Percentiles rank a stretch among this genome's conserved stretches.
These are phyloP conservation scores for Chaetothyriales sp. DNA, from an alignment of 2,329 filamentous ascomycete genomes.

Conservation along the genomic window DNA sequence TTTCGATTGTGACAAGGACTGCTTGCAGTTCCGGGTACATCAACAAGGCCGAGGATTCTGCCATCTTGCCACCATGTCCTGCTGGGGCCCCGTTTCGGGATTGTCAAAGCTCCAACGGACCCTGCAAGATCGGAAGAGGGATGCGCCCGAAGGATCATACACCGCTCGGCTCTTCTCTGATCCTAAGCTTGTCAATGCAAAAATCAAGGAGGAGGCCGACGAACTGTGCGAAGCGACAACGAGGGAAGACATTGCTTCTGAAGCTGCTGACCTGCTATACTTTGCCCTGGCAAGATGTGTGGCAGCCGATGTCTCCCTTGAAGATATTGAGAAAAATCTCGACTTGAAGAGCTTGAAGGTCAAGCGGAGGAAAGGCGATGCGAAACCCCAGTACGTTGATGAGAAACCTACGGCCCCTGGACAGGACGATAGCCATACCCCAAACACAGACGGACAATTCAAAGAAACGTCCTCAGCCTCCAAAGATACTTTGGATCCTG, in stretches of 20 bases:
- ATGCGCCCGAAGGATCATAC: slow-evolving; percentile 80
- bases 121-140: slow-evolving; percentile 63
- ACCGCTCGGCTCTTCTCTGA: slow-evolving; percentile 88
- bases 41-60: slow-evolving; percentile 89
- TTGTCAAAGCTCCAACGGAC: slow-evolving; percentile 79
- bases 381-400: slow-evolving; percentile 82
- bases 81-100: slow-evolving; percentile 74
- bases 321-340: slow-evolving; percentile 82
- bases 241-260: slow-evolving; percentile 75
- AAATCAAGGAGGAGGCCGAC: slow-evolving; percentile 97
- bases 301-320: slow-evolving; percentile 66
- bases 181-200: slow-evolving; percentile 73
- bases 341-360: slow-evolving; percentile 94
- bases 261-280: slow-evolving; percentile 90
- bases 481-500: slow-evolving; percentile 38
- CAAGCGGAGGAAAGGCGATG: slow-evolving; percentile 82
- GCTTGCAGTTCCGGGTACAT: slow-evolving; percentile 73
- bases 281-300: slow-evolving; percentile 88
- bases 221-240: slow-evolving; percentile 80
- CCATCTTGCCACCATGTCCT: slow-evolving; percentile 80
- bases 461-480: slow-evolving; percentile 38
- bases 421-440: slow-evolving; percentile 2
- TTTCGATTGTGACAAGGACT: slow-evolving; percentile 88
- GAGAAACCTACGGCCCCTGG: slow-evolving; percentile 20
- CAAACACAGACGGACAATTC: slow-evolving; percentile 20